phyloP scores from a whole-genome alignment of 768 basidiomycete species.

The Pulveroboletus frians region DNA sequence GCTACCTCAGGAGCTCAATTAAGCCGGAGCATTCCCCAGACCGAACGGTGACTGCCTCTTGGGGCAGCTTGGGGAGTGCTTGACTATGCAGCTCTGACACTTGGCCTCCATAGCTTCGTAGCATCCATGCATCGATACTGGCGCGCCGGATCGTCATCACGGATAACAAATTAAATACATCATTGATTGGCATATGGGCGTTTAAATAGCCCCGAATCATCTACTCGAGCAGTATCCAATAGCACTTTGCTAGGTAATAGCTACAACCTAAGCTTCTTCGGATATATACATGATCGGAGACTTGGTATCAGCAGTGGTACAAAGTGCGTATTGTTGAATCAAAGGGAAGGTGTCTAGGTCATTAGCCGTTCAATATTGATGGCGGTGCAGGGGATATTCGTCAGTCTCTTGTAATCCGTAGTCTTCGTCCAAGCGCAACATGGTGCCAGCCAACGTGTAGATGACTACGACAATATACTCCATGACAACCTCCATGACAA shows the following conservation, averaged over 20 bases:
- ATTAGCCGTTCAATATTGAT: slow-evolving; percentile 15
- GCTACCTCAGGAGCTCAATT: slow-evolving; percentile 51
- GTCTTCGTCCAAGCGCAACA: slow-evolving; percentile 31
- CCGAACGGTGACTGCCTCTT: slow-evolving; percentile 32
- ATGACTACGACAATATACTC: slow-evolving; percentile 49
- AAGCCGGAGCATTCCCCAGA: slow-evolving; percentile 71
- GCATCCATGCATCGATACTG: neutral
- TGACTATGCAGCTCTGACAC: slow-evolving; percentile 74
- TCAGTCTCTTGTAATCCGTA: slow-evolving; percentile 21
- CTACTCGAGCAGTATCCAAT: too few species aligned
- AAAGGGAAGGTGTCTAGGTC: neutral
- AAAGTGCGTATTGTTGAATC: neutral
- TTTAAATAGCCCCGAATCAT: neutral
- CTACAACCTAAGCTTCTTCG: neutral
- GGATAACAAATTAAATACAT: slow-evolving; percentile 1
- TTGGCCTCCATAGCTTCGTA: neutral
- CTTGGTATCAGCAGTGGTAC: neutral
- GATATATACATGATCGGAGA: neutral
- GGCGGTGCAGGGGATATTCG: slow-evolving; percentile 35
- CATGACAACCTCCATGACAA: slow-evolving; percentile 56
- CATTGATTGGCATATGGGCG: neutral
- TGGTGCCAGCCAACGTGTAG: slow-evolving; percentile 33
- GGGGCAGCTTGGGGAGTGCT: slow-evolving; percentile 50
- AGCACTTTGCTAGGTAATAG: neutral
- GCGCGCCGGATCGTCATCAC: neutral